Conservation (phyloP, 2,329 filamentous ascomycete genomes). For the Coniochaeta sp. region DNA sequence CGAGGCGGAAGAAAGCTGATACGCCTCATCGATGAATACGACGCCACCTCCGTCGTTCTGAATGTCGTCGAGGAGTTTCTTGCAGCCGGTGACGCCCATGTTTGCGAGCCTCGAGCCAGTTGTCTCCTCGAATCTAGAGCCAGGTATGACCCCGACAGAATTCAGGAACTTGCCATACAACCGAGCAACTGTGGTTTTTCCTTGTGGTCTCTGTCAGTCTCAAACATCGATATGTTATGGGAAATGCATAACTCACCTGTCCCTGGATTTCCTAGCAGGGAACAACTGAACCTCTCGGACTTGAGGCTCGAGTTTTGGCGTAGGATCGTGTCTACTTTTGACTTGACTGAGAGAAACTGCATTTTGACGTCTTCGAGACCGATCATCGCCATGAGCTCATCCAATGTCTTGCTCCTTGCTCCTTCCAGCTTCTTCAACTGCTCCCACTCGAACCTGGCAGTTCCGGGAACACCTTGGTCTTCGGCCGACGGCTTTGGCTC, state of each 20-base stretch:
- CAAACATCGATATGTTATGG: neutral
- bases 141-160: slow-evolving; percentile 54
- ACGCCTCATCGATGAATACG: slow-evolving; percentile 73
- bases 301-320: slow-evolving; percentile 49
- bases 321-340: slow-evolving; percentile 49
- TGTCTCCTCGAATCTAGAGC: slow-evolving; percentile 53
- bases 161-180: slow-evolving; percentile 60
- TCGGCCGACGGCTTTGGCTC: neutral
- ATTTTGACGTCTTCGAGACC: slow-evolving; percentile 64
- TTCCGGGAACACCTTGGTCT: slow-evolving; percentile 2
- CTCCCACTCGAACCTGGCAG: slow-evolving; percentile 51
- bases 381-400: slow-evolving; percentile 61
- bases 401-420: slow-evolving; percentile 44
- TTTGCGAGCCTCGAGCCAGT: slow-evolving; percentile 61
- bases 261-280: slow-evolving; percentile 65
- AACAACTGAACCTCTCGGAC: slow-evolving; percentile 53
- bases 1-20: slow-evolving; percentile 58
- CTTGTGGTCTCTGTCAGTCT: slow-evolving; percentile 18
- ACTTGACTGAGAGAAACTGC: slow-evolving; percentile 55
- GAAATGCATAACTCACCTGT: slow-evolving; percentile 42
- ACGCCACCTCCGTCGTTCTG: slow-evolving; percentile 56
- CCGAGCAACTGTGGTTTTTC: slow-evolving; percentile 70
- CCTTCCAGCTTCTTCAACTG: slow-evolving; percentile 46
- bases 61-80: slow-evolving; percentile 49
- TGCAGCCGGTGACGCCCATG: slow-evolving; percentile 49